Base-by-base conservation (phyloP, 2,329 filamentous ascomycete species). In the Diaporthe sp. region DNA sequence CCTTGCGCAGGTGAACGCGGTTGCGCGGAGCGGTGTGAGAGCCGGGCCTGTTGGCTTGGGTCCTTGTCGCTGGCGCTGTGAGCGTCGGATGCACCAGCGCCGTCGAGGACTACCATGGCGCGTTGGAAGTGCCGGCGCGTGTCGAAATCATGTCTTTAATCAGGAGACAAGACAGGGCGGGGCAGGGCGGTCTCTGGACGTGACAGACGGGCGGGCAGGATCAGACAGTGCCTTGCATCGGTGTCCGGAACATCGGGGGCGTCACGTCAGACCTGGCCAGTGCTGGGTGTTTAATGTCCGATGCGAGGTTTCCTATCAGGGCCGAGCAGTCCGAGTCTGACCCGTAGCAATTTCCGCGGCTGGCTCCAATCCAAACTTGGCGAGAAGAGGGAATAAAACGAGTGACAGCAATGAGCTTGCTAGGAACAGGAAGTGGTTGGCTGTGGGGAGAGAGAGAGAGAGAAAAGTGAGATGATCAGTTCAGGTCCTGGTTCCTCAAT, bases 41-140 rank as follows among this genome's bases (percentile, higher is more conserved):
- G 65, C 19, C 22, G 31, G 42, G 51, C 28, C 28, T 25, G 34
- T 31, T 69, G 59, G 46, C 55, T 44, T 28, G 42, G 75, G 46
- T 37, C 49, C 55, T 76, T 75, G 17, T 75, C 75, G 69, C 49
- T 70, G 57, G 72, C 65, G 34, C 57, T 62, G 39, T 65, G 72
- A 44, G 71, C 51, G 39, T 65, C 49, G 25, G 34, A 25, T 39
- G 25, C 71, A 34, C 62, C 61, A 49, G 55, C 46, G 57, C 61
- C 51, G 62, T 62, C 59, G 69, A 72, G 25, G 69, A 57, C 73
- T 71, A 57, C 74, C 75, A 76, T 76, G 62, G 62, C 75, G 73
- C 53, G 69, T 69, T 69, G 25, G 28, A 25, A 22, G 9, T 22
- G 46, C 8, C 15, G 37, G 37, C 15, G 25, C 13, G 68, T 65